A percentile compares a stretch with the other conserved stretches of the same genome.
phyloP scores from a whole-genome alignment of 2,329 filamentous ascomycete species.

The Emergomyces orientalis region DNA sequence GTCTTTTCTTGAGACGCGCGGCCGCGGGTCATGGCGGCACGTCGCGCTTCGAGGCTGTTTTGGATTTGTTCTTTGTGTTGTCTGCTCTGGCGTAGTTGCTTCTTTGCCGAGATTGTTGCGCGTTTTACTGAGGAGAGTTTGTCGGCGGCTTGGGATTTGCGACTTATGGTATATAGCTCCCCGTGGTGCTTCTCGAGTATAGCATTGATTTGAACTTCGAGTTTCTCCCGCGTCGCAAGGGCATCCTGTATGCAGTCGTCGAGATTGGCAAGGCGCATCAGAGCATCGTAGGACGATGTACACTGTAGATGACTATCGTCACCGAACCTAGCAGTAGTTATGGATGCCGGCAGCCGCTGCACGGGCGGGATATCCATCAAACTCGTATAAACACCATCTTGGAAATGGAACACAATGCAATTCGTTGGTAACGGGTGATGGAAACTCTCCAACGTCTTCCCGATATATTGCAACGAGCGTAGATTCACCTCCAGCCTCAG shows the following conservation, averaged over 20 bases:
- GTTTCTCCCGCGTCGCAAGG: slow-evolving; percentile 60
- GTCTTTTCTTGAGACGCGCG: slow-evolving; percentile 50
- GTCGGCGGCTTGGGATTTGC: slow-evolving; percentile 33
- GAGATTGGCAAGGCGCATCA: slow-evolving; percentile 81
- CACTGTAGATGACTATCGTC: slow-evolving; percentile 35
- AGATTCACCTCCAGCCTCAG: slow-evolving; percentile 65
- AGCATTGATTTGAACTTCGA: slow-evolving; percentile 68
- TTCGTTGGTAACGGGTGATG: slow-evolving; percentile 69
- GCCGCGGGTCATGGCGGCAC: slow-evolving; percentile 58
- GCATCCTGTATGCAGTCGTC: slow-evolving; percentile 89
- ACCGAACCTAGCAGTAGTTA: slow-evolving; percentile 17
- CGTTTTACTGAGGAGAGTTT: slow-evolving; percentile 35
- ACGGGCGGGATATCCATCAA: slow-evolving; percentile 54
- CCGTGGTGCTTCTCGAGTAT: slow-evolving; percentile 33
- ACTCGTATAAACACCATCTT: slow-evolving; percentile 77
- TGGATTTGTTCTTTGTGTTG: slow-evolving; percentile 59
- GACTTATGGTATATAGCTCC: slow-evolving; percentile 24
- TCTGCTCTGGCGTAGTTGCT: slow-evolving; percentile 53
- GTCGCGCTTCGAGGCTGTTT: slow-evolving; percentile 55
- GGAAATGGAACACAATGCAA: slow-evolving; percentile 73
- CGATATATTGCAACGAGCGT: slow-evolving; percentile 66
- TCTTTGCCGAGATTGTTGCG: slow-evolving; percentile 54
- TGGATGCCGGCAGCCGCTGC: slow-evolving; percentile 14
- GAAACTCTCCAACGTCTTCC: slow-evolving; percentile 53
- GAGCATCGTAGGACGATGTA: slow-evolving; percentile 74